Evolutionary conservation across 306 rosid genomes (phyloP), one percentile per base, ranked within the genome.

Genomic region (Rubus parviflorus): DNA sequence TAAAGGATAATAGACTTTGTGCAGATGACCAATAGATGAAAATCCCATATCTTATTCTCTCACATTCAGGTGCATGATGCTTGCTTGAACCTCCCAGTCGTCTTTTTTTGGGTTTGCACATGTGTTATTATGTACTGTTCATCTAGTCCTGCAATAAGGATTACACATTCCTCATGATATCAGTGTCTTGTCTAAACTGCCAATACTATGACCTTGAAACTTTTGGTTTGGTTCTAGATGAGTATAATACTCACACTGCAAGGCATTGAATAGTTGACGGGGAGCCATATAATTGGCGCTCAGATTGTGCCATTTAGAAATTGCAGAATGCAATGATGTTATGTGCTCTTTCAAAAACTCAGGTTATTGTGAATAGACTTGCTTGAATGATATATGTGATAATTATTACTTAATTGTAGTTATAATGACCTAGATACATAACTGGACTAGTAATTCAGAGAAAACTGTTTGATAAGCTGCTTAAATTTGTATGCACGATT

Each of bases 91-190:
- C 60, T 70, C 17, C 23, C 8, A 42, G 4, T 49, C 54, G 14
- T 49, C 54, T 11, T 49, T 49, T 4, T 37, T 46, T 69, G 7
- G 20, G 58, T 43, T 30, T 74, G 37, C 45, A 15, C 5, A 16
- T 46, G 5, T 77, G 70, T 66, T 69, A 12, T 45, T 13, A 16
- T 15, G 22, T 6, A n/a, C 53, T 54, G 56, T n/a, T 77, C 70
- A 47, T 10, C n/a, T 40, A 22, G n/a, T 65, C 38, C 10, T 12
- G 16, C 11, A 51, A 38, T 37, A 30, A 71, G 60, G 62, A 53
- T 8, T 25, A 51, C 17, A 14, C 54, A 71, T 37, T 66, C 23
- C n/a, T 11, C 52, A 51, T 23, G 19, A n/a, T 19, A 42, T 48
- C 48, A 63, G 16, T 61, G 23, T 61, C 11, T 5, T n/a, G 46